Percentiles rank a stretch among this genome's conserved stretches.
Conservation (phyloP, 2,329 filamentous ascomycete species). For the Teratosphaeria zuluensis region DNA sequence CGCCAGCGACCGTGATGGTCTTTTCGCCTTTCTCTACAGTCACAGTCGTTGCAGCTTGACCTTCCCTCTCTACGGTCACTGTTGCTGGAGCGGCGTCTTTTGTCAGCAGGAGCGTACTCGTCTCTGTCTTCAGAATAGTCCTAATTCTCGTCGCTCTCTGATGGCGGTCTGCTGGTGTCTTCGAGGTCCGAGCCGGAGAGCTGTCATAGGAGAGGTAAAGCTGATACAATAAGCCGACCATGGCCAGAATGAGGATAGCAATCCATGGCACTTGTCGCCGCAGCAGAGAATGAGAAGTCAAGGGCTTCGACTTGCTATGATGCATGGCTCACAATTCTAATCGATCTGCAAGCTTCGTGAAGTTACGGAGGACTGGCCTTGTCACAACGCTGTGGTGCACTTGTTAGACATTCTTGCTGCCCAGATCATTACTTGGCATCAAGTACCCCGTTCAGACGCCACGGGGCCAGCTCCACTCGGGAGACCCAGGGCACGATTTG, state of each 20-base stretch:
- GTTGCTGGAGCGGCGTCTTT: not conserved
- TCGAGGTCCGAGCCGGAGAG: not conserved
- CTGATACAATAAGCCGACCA: not conserved
- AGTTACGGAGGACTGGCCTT: too few relatives aligned
- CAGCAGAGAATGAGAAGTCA: not conserved
- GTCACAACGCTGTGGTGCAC: too few relatives aligned
- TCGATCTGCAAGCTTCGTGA: too few relatives aligned
- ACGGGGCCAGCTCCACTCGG: too few relatives aligned
- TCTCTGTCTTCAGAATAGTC: not conserved
- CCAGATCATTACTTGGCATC: too few relatives aligned
- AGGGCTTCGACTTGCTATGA: not conserved
- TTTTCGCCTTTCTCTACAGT: not conserved
- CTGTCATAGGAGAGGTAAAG: not conserved
- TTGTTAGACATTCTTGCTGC: too few relatives aligned
- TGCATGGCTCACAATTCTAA: too few relatives aligned
- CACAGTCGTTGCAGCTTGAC: not conserved
- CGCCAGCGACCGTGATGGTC: not conserved
- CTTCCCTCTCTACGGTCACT: not conserved
- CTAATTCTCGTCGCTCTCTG: not conserved
- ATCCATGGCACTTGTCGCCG: not conserved
- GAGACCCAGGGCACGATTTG: too few relatives aligned
- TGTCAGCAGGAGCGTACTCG: not conserved
- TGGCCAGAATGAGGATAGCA: not conserved
- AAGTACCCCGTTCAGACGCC: too few relatives aligned
- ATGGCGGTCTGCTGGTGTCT: not conserved